These are phyloP conservation scores for Talaromyces ruber DNA, from an alignment of 495 filamentous ascomycete species.

Conservation along the genomic window DNA sequence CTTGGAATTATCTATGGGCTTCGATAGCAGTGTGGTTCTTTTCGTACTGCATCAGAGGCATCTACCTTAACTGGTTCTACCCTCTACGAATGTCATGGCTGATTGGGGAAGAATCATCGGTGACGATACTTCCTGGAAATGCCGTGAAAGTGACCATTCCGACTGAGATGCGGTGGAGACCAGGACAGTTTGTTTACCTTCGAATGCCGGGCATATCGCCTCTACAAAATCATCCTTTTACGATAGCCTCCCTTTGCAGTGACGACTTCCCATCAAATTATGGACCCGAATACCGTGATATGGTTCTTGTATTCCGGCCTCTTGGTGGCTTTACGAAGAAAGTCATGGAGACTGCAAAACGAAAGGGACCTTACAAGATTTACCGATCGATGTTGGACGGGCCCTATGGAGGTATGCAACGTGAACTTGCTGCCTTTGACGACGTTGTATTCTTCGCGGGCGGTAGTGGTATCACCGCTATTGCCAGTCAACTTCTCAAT, in stretches of 20 bases:
- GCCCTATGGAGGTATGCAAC: slow-evolving; percentile 88
- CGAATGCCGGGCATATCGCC: slow-evolving; percentile 85
- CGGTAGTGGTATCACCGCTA: slow-evolving; percentile 87
- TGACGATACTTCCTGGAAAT: slow-evolving; percentile 82
- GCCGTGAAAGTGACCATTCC: slow-evolving; percentile 90
- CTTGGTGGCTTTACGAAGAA: slow-evolving; percentile 81
- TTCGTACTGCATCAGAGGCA: slow-evolving; percentile 55
- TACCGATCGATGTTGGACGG: slow-evolving; percentile 89
- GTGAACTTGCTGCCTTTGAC: slow-evolving; percentile 87
- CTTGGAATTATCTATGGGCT: slow-evolving; percentile 84
- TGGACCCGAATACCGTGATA: slow-evolving; percentile 77
- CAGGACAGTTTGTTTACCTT: slow-evolving; percentile 91
- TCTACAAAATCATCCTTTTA: slow-evolving; percentile 92
- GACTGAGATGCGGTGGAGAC: slow-evolving; percentile 85
- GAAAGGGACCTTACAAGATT: slow-evolving; percentile 75
- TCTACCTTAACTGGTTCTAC: slow-evolving; percentile 80
- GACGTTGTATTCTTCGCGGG: slow-evolving; percentile 88
- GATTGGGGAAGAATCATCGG: slow-evolving; percentile 78
- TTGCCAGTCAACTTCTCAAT: slow-evolving; percentile 82
- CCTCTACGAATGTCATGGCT: slow-evolving; percentile 72
- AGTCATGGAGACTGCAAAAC: slow-evolving; percentile 66
- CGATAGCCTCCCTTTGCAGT: slow-evolving; percentile 82
- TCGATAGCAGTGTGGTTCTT: slow-evolving; percentile 71
- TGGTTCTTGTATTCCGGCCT: slow-evolving; percentile 83
- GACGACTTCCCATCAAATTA: slow-evolving; percentile 83